A percentile compares a stretch with the other conserved stretches of the same genome.
phyloP scores from a whole-genome alignment of 2,329 filamentous ascomycete species.

The Teratosphaeria epicoccoides region DNA sequence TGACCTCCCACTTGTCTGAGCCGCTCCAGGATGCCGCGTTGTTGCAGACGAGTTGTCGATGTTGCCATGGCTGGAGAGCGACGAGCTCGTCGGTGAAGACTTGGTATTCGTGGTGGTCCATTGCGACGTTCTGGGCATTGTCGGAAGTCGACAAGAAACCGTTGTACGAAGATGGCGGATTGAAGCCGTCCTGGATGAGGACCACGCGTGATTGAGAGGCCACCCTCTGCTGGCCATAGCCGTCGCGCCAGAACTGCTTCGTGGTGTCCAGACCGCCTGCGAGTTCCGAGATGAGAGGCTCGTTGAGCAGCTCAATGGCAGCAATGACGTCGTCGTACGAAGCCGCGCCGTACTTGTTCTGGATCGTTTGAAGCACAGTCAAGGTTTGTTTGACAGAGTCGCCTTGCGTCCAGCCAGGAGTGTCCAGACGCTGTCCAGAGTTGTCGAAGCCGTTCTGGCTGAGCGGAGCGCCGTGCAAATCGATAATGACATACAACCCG shows the following conservation, averaged over 20 bases:
- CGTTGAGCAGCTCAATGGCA: constrained; percentile 48
- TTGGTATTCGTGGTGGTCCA: constrained; percentile 62
- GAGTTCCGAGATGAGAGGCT: constrained; percentile 41
- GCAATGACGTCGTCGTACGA: constrained; percentile 49
- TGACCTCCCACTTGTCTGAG: constrained; percentile 55
- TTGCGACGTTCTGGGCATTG: constrained; percentile 43
- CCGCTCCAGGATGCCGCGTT: constrained; percentile 39
- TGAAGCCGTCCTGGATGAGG: constrained; percentile 51
- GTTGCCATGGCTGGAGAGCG: constrained; percentile 40
- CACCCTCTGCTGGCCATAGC: constrained; percentile 34
- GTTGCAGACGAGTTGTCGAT: constrained; percentile 47
- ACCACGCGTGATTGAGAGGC: constrained; percentile 31
- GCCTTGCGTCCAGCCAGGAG: constrained; percentile 34
- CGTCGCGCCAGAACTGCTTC: constrained; percentile 46
- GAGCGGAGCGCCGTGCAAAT: constrained; percentile 46
- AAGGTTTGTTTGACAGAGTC: constrained; percentile 43
- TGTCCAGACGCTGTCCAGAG: constrained; percentile 40
- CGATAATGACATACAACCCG: constrained; percentile 47
- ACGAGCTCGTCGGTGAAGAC: constrained; percentile 47
- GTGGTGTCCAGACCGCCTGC: constrained; percentile 30
- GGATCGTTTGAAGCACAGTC: constrained; percentile 46
- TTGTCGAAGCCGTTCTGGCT: constrained; percentile 55
- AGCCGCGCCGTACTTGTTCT: constrained; percentile 45
- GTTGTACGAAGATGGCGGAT: constrained; percentile 47
- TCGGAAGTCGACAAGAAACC: constrained; percentile 45